Base-by-base conservation (phyloP, 202 grass and related monocot genomes). In the Alloteropsis angusta region DNA sequence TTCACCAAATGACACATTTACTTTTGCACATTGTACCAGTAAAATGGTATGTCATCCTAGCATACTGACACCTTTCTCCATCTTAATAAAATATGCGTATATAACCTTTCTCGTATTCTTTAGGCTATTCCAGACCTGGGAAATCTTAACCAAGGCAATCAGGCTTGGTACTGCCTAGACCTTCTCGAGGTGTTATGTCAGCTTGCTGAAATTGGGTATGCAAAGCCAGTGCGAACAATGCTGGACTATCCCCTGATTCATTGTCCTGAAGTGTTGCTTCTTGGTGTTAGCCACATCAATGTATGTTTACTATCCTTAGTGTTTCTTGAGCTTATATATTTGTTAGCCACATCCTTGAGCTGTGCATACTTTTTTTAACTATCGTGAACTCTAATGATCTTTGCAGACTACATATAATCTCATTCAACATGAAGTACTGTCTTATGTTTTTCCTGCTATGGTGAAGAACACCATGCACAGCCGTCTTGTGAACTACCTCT, bases 321-420 rank as follows among this genome's bases (percentile, higher is more conserved):
- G 35, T 41, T 30, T n/a, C n/a, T 23, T 57, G 28, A 66, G 79
- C 23, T 42, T 34, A 49, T 46, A 34, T 34, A 49, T 70, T 48
- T 46, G 22, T 17, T 17, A 16, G 65, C 67, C 28, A 16, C 56
- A 16, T 78, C 42, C 23, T 65, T 46, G 71, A 58, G 57, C 37
- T 26, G 23, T 52, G 46, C 14, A 83, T 56, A 73, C 74, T 56
- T 75, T 52, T 73, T 42, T 57, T 71, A 35, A 79, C 52, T 10
- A 68, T 53, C 56, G 4, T 47, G 45, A 74, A 85, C 18, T 65
- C 64, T 79, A 23, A 37, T 72, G 23, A 49, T 76, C 34, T 85
- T 50, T 84, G 59, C 89, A 98, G 95, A 98, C 89, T 85, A 60
- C 89, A 36, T 98, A 98, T 81, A 94, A 98, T 77, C 89, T 98